phyloP scores from a whole-genome alignment of 2,329 filamentous ascomycete genomes.

The Stemphylium vesicarium region DNA sequence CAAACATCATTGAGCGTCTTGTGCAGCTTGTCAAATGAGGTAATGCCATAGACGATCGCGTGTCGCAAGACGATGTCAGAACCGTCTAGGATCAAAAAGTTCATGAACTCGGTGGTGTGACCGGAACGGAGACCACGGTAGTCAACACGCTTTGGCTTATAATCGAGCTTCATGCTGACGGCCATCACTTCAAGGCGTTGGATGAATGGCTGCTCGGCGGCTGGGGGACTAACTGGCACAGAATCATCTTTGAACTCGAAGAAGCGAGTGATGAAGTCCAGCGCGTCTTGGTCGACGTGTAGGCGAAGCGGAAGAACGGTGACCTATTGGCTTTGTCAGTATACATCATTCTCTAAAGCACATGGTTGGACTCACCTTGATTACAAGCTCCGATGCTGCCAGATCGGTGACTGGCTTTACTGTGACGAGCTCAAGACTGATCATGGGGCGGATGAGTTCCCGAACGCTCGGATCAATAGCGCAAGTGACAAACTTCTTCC shows the following conservation, averaged over 20 bases:
- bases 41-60: constrained; percentile 89
- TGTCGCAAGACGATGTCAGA: constrained; percentile 85
- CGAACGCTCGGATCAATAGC: constrained; percentile 85
- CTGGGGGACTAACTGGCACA: constrained; percentile 61
- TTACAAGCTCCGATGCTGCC: constrained; percentile 85
- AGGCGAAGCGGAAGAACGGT: constrained; percentile 83
- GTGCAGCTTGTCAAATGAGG: constrained; percentile 88
- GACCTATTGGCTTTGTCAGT: constrained; percentile 47
- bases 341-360: not conserved
- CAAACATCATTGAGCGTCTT: constrained; percentile 93
- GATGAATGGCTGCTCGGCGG: constrained; percentile 76
- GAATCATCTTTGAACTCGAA: constrained; percentile 94
- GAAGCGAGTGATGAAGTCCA: constrained; percentile 96
- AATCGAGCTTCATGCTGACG: constrained; percentile 85
- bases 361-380: constrained; percentile 64
- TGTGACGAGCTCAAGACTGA: constrained; percentile 85
- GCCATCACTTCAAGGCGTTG: constrained; percentile 88
- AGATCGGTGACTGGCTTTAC: constrained; percentile 85
- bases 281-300: constrained; percentile 95
- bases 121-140: constrained; percentile 92
- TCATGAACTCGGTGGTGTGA: constrained; percentile 97
- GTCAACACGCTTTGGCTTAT: constrained; percentile 98
- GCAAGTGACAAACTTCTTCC: constrained; percentile 97
- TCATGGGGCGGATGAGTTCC: constrained; percentile 86
- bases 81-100: constrained; percentile 91